Percentiles rank a stretch among this genome's conserved stretches.
Evolutionary conservation across 2,329 filamentous ascomycete genomes (phyloP).

Genomic region (Cladobotryum mycophilum): DNA sequence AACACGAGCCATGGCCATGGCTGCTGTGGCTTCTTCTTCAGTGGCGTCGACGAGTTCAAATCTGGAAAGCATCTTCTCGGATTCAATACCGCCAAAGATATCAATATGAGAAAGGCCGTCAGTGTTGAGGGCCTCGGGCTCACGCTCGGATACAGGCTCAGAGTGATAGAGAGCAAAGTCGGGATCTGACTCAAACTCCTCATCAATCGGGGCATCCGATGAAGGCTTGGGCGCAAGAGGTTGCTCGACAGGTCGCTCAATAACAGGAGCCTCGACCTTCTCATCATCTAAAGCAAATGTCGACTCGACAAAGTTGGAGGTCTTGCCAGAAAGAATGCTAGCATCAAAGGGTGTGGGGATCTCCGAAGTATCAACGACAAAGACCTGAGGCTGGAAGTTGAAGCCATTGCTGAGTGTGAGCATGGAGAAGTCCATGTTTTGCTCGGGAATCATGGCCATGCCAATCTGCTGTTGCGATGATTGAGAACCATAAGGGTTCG

Average conservation of each 20-base stretch:
- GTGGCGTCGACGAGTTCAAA: slow-evolving; percentile 59
- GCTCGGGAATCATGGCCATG: slow-evolving; percentile 79
- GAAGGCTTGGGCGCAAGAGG: slow-evolving; percentile 21
- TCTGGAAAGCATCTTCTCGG: slow-evolving; percentile 58
- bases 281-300: slow-evolving; percentile 41
- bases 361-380: slow-evolving; percentile 66
- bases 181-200: slow-evolving; percentile 57
- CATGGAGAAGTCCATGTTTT: slow-evolving; percentile 66
- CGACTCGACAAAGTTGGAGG: slow-evolving; percentile 46
- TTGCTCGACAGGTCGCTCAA: slow-evolving; percentile 43
- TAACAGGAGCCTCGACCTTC: slow-evolving; percentile 50
- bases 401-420: slow-evolving; percentile 54
- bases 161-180: slow-evolving; percentile 56
- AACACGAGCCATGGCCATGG: slow-evolving; percentile 42
- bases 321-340: slow-evolving; percentile 65
- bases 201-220: slow-evolving; percentile 32
- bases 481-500: slow-evolving; percentile 53
- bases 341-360: slow-evolving; percentile 55
- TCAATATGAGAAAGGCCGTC: slow-evolving; percentile 34
- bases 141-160: slow-evolving; percentile 21
- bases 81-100: slow-evolving; percentile 48
- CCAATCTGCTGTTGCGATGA: slow-evolving; percentile 62
- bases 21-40: slow-evolving; percentile 40
- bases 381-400: slow-evolving; percentile 64
- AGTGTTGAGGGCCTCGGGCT: slow-evolving; percentile 35